Base-by-base conservation (phyloP, 306 rosid genomes). In the Glycine latifolia region DNA sequence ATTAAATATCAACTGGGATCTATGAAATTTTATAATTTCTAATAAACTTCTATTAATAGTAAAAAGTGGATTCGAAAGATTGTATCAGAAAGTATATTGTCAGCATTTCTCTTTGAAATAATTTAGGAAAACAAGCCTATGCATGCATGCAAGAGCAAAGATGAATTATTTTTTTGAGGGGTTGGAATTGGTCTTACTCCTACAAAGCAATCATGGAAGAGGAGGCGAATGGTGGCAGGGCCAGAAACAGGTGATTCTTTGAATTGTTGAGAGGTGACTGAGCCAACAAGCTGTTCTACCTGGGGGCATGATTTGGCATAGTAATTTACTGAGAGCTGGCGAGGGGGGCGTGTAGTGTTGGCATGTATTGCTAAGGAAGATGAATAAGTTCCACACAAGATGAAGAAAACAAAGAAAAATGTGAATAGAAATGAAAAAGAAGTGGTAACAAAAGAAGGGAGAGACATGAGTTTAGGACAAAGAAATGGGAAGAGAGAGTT, bases 221-320 rank as follows among this genome's bases (percentile, higher is more conserved):
- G 31, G 31, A 26, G 31, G 2, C 31, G 31, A 26, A 26, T 26
- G 31, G 31, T 26, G 31, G 31, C 31, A 26, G 31, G 31, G 31
- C 31, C 31, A 26, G 31, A 26, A 26, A 26, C 91, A 0, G 98
- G 98, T 49, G 92, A 82, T 66, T 87, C 87, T 89, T 88, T 91
- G 97, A 91, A 95, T 82, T 88, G 95, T 74, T 88, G 97, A 58
- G 91, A 50, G 12, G 97, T 92, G 79, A 95, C 77, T 26, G 94
- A 91, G 8, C 86, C 89, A 67, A 95, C 81, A 11, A 95, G 86
- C 13, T 88, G 87, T 71, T 95, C 98, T 7, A 95, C 13, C 20
- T 90, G 92, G 3, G 98, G 97, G 75, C 98, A 95, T 3, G 94
- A 82, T 85, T 87, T 95, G 46, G 88, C 81, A n/a, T 95, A 95